These are phyloP conservation scores for Paragyromitra xinjiangensis DNA, from an alignment of 495 filamentous ascomycete genomes.

Conservation along the genomic window DNA sequence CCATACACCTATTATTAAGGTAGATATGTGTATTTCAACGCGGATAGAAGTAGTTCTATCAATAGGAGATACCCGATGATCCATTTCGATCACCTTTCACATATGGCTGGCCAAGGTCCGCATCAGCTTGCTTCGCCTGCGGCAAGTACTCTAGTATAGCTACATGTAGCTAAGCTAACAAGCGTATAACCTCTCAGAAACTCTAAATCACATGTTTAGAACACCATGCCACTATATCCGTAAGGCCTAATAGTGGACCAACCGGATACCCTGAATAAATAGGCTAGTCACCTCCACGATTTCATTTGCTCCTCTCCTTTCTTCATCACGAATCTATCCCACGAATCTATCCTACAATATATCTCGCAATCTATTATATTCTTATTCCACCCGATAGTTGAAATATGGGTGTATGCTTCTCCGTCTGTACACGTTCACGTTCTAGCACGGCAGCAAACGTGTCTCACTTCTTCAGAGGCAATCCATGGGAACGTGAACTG, in stretches of 20 bases:
- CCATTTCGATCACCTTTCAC: too few relatives aligned
- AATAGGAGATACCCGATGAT: too few relatives aligned
- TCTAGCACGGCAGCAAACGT: neutral
- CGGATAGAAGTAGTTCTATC: too few relatives aligned
- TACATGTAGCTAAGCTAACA: neutral
- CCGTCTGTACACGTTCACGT: constrained; percentile 8
- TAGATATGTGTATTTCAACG: too few relatives aligned
- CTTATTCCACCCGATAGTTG: neutral
- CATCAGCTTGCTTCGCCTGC: too few relatives aligned
- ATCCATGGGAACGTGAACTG: constrained; percentile 21
- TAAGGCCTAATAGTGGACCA: neutral
- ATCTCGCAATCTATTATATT: constrained; percentile 2
- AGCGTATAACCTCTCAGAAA: neutral
- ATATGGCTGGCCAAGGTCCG: too few relatives aligned
- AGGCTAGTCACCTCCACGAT: neutral
- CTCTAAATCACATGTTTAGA: neutral
- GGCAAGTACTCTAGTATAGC: too few relatives aligned
- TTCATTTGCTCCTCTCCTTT: neutral
- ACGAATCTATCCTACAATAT: neutral
- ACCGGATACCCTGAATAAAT: neutral
- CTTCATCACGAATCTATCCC: neutral
- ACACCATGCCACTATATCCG: neutral
- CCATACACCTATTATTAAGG: too few relatives aligned
- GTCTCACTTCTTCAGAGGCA: constrained; percentile 17
- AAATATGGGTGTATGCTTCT: constrained; percentile 30